phyloP scores from a whole-genome alignment of 768 basidiomycete genomes.

The Termitomyces sp. region DNA sequence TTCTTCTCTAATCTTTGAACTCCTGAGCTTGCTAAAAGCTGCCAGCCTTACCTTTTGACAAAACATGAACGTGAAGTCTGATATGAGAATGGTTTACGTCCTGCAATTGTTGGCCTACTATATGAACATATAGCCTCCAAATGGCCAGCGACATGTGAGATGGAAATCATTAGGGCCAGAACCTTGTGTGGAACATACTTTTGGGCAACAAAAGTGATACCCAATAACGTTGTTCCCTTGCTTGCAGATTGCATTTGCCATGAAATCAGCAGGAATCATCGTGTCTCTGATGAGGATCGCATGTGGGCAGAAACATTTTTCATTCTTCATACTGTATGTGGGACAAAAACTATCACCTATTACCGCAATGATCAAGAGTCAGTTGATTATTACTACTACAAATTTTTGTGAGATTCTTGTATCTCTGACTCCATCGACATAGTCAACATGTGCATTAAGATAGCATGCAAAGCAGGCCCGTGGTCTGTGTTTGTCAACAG shows the following conservation, averaged over 20 bases:
- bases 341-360: constrained; percentile 16
- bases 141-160: constrained; percentile 20
- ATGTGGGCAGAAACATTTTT: constrained; percentile 11
- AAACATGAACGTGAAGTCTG: constrained; percentile 10
- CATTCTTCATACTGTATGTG: constrained; percentile 24
- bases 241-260: constrained; percentile 5
- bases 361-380: constrained; percentile 4
- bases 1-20: constrained; percentile 22
- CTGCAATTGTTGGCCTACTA: constrained; percentile 12
- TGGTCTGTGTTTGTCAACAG: no score
- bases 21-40: background rate
- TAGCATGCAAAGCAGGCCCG: no score
- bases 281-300: no score
- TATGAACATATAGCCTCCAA: constrained; percentile 8
- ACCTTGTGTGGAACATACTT: constrained; percentile 11
- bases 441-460: no score
- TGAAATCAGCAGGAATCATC: no score
- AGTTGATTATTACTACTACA: background rate
- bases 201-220: constrained; percentile 16
- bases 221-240: background rate
- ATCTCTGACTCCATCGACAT: background rate
- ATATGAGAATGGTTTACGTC: constrained; percentile 21
- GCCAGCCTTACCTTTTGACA: background rate
- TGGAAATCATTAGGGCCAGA: constrained; percentile 19
- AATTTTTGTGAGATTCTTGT: background rate